phyloP scores from a whole-genome alignment of 768 basidiomycete genomes.

The Dictyophora rubrovolvata region DNA sequence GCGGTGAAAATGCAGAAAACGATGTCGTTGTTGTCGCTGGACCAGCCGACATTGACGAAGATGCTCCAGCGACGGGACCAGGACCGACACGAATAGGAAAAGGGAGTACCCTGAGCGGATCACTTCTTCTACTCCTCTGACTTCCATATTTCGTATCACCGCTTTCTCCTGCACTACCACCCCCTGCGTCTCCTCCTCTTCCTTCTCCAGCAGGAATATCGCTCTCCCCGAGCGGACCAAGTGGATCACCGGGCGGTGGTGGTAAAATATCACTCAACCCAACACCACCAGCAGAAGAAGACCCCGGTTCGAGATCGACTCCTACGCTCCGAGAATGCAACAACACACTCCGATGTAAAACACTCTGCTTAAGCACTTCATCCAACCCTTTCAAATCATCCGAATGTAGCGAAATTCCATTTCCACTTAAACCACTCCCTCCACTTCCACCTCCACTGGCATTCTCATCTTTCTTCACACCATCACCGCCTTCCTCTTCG shows the following conservation, averaged over 20 bases:
- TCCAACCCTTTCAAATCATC: constrained; percentile 3
- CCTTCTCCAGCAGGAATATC: not conserved
- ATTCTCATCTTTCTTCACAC: not conserved
- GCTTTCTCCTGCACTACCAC: not conserved
- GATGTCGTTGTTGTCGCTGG: not conserved
- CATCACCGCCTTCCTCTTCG: not conserved
- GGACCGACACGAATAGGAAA: constrained; percentile 18
- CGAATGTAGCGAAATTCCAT: not conserved
- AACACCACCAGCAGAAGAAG: not conserved
- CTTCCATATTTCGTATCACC: not conserved
- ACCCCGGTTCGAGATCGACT: not conserved
- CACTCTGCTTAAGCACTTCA: not conserved
- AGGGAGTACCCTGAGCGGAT: constrained; percentile 4
- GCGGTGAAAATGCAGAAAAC: not conserved
- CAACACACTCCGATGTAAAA: not conserved
- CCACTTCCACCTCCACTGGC: too few species aligned
- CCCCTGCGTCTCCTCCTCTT: too few species aligned
- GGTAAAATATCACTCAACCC: constrained; percentile 3
- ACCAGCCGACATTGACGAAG: not conserved
- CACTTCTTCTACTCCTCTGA: constrained; percentile 4
- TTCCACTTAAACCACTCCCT: not conserved
- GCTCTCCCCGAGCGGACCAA: not conserved
- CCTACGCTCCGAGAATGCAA: too few species aligned
- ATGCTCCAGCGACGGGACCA: not conserved
- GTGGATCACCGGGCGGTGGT: not conserved